Evolutionary conservation across 2,329 filamentous ascomycete genomes (phyloP), one percentile per base, ranked within the genome.

Genomic region (Trichoderma harzianum): DNA sequence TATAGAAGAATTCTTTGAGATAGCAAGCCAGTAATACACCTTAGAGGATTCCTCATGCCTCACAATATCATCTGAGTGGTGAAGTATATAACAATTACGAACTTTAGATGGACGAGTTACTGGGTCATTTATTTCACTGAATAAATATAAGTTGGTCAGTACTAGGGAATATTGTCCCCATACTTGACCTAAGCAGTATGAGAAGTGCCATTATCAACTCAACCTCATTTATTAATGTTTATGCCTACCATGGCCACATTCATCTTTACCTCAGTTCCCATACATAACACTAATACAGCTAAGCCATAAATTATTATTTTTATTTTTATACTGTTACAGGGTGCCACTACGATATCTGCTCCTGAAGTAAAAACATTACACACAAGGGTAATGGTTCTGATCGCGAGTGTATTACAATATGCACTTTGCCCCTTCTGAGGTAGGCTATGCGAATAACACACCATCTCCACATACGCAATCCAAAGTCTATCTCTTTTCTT

Each of bases 1-100:
- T 11, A 11, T 14, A 51, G 3, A 0, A 3, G 0, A 2, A 7
- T 3, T 51, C 1, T 11, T 21, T 24, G 5, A 7, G 47, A 51
- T 51, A 2, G 2, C 5, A 12, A 24, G 47, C 47, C 4, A 21
- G 10, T 51, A 3, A 12, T 7, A 12, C 11, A n/a, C 24, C 11
- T 51, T 51, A 4, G 5, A 3, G n/a, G 24, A 10, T 3, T n/a
- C 47, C 47, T 51, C 47, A 5, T 2, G n/a, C 24, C 10, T 6
- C n/a, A 51, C 5, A 51, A 47, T 47, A 8, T 43, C 7, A 10
- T 47, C 18, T 47, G 0, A 5, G 8, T 47, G 18, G 8, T 47
- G 43, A 47, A 47, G 5, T n/a, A 47, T 16, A n/a, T 18, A 11
- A 5, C 32, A 34, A 34, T 34, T 34, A 5, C 6, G 32, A 14